A percentile compares a stretch with the other conserved stretches of the same genome.
phyloP scores from a whole-genome alignment of 768 basidiomycete species.

The Leccinum ochraceum region DNA sequence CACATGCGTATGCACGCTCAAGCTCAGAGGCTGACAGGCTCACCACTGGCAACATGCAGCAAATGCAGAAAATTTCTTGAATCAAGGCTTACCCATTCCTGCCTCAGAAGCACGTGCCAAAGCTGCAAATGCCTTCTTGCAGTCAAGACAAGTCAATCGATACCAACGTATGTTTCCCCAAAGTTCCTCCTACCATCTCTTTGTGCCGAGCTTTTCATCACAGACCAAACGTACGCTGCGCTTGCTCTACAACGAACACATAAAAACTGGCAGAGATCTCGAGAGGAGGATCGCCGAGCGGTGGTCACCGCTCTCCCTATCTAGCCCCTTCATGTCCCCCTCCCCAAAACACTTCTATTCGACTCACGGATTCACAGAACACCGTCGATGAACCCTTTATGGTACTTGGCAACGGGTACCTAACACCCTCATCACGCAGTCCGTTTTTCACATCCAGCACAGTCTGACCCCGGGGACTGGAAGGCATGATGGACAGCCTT shows the following conservation, averaged over 20 bases:
- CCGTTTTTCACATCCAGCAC: neutral
- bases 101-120: constrained; percentile 74
- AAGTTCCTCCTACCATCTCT: neutral
- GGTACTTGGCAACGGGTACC: constrained; percentile 75
- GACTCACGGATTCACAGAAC: constrained; percentile 52
- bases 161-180: constrained; percentile 54
- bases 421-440: neutral
- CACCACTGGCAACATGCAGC: constrained; percentile 67
- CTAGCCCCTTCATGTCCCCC: constrained; percentile 48
- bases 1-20: constrained; percentile 1
- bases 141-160: constrained; percentile 73
- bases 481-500: constrained; percentile 84
- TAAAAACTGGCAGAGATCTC: constrained; percentile 68
- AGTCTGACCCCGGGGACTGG: constrained; percentile 85
- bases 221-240: constrained; percentile 78
- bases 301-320: constrained; percentile 20
- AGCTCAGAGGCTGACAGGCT: constrained; percentile 48
- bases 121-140: constrained; percentile 74
- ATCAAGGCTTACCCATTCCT: constrained; percentile 62
- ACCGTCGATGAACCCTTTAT: constrained; percentile 88
- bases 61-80: constrained; percentile 72
- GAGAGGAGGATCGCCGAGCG: constrained; percentile 58
- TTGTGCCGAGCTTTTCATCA: constrained; percentile 10
- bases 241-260: constrained; percentile 75
- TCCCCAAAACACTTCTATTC: constrained; percentile 38